Evolutionary conservation across 495 filamentous ascomycete genomes (phyloP).

Genomic region (Lophiotrema nucula): DNA sequence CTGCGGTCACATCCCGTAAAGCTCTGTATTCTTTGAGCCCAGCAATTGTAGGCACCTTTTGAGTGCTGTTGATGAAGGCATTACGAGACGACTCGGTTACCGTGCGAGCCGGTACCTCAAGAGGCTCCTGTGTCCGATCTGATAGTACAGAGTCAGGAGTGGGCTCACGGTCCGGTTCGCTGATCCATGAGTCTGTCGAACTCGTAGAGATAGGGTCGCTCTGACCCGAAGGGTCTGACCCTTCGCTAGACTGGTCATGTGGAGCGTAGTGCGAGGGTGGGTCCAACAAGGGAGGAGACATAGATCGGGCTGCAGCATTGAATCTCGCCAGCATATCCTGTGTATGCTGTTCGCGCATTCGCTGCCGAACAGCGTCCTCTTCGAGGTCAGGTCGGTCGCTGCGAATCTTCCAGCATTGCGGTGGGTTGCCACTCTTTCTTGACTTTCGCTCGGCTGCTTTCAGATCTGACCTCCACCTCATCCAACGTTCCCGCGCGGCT

Average conservation of each 20-base stretch:
- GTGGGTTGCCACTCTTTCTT: constrained; percentile 43
- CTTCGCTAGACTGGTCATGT: not conserved
- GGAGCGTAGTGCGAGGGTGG: not conserved
- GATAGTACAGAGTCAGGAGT: constrained; percentile 13
- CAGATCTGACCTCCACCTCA: constrained; percentile 75
- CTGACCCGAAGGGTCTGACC: constrained; percentile 5
- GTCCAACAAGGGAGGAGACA: constrained; percentile 30
- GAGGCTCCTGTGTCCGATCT: not conserved
- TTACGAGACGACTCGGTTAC: constrained; percentile 33
- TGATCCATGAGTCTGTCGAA: constrained; percentile 14
- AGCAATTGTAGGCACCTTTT: constrained; percentile 28
- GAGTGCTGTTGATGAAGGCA: constrained; percentile 41
- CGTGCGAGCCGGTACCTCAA: constrained; percentile 27
- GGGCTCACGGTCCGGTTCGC: not conserved
- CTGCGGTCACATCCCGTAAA: not conserved
- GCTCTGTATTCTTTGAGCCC: not conserved
- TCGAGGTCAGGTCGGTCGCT: constrained; percentile 52
- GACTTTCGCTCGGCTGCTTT: constrained; percentile 49
- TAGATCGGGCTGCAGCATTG: constrained; percentile 3
- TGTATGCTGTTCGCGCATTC: constrained; percentile 32
- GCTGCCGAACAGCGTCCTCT: constrained; percentile 31
- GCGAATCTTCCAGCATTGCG: constrained; percentile 61
- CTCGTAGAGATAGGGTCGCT: constrained; percentile 9
- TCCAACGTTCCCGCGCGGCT: constrained; percentile 69
- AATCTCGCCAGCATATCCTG: constrained; percentile 33